Percentiles rank a stretch among this genome's conserved stretches.
phyloP scores from a whole-genome alignment of 345 rosid species.

The Populus alba region DNA sequence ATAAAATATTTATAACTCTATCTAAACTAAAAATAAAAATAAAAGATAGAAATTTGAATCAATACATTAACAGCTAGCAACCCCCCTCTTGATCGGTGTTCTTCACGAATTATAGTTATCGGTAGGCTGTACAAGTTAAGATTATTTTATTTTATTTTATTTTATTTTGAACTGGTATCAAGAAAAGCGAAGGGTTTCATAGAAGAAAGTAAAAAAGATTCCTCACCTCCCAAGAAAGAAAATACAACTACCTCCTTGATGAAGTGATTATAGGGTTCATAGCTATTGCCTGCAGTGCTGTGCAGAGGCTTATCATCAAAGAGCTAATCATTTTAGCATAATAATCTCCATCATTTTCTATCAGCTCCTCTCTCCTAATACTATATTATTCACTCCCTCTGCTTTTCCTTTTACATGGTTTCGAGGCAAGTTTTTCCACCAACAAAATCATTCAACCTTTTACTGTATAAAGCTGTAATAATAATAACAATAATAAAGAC shows the following conservation, averaged over 20 bases:
- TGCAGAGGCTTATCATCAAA: conserved; percentile 2
- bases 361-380: not conserved
- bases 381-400: conserved; percentile 14
- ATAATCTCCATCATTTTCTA: conserved; percentile 56
- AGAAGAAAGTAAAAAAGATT: not conserved
- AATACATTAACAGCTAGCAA: too few species aligned
- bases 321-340: conserved; percentile 71
- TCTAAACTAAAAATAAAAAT: too few species aligned
- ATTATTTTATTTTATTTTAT: too few species aligned
- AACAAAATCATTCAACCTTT: conserved; percentile 44
- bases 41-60: too few species aligned
- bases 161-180: not conserved
- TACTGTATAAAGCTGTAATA: conserved; percentile 23
- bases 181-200: not conserved
- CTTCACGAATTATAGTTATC: not conserved
- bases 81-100: too few species aligned
- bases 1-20: too few species aligned
- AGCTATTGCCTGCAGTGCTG: not conserved
- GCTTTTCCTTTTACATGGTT: not conserved
- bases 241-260: not conserved
- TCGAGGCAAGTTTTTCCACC: conserved; percentile 18
- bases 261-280: not conserved
- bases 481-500: not conserved
- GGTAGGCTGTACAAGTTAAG: not conserved
- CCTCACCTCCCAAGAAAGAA: conserved; percentile 1